Evolutionary conservation across 2,329 filamentous ascomycete species (phyloP).

Genomic region (Xylariaceae sp.): DNA sequence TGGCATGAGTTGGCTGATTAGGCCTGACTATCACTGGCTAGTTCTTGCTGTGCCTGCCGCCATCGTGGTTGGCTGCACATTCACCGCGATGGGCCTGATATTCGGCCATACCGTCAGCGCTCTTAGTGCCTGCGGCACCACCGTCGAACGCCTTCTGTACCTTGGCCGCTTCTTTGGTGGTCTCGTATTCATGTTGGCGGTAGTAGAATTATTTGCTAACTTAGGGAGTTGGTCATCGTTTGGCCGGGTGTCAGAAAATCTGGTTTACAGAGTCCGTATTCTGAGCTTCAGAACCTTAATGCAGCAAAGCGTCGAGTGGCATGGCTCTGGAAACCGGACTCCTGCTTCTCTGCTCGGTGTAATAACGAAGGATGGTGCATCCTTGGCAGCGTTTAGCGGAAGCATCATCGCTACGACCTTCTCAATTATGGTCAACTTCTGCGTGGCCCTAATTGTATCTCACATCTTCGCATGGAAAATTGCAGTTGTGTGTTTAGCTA

Average conservation of each 20-base stretch:
- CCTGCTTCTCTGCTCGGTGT: slow-evolving; percentile 53
- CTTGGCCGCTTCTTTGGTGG: slow-evolving; percentile 57
- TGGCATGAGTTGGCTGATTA: slow-evolving; percentile 12
- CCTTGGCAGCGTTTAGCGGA: slow-evolving; percentile 58
- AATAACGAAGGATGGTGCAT: slow-evolving; percentile 58
- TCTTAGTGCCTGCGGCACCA: slow-evolving; percentile 56
- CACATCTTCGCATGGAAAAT: slow-evolving; percentile 63
- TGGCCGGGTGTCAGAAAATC: slow-evolving; percentile 58
- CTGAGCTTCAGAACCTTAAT: slow-evolving; percentile 59
- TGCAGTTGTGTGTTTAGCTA: slow-evolving; percentile 47
- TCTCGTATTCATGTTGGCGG: slow-evolving; percentile 63
- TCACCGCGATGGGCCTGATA: slow-evolving; percentile 59
- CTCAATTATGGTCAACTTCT: slow-evolving; percentile 56
- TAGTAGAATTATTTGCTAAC: slow-evolving; percentile 63
- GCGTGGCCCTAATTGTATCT: slow-evolving; percentile 56
- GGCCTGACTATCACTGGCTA: slow-evolving; percentile 35
- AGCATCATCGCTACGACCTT: slow-evolving; percentile 58
- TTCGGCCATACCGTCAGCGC: slow-evolving; percentile 63
- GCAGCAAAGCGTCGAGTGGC: slow-evolving; percentile 62
- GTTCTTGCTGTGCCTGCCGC: slow-evolving; percentile 53
- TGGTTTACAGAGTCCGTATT: slow-evolving; percentile 58
- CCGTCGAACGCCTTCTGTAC: slow-evolving; percentile 49
- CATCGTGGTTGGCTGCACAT: slow-evolving; percentile 58
- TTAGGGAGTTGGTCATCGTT: slow-evolving; percentile 59
- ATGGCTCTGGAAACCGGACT: slow-evolving; percentile 53